These are phyloP conservation scores for Aspergillus brunneoviolaceus DNA, from an alignment of 2,329 filamentous ascomycete genomes.

Conservation along the genomic window DNA sequence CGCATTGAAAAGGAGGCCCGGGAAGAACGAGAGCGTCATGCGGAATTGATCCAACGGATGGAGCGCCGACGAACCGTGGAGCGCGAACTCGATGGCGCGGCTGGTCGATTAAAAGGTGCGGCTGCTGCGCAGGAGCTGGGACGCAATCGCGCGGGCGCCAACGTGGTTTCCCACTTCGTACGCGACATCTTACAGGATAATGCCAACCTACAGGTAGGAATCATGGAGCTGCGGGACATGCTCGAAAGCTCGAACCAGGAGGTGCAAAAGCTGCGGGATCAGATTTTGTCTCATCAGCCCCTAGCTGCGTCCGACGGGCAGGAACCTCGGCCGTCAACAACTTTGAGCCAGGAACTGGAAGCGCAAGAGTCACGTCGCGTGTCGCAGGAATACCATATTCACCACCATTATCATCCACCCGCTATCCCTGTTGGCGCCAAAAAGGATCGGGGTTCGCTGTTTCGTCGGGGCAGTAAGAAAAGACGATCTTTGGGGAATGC, in stretches of 20 bases:
- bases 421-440: conserved; percentile 47
- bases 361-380: conserved; percentile 48
- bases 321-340: conserved; percentile 45
- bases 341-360: conserved; percentile 71
- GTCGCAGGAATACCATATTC: conserved; percentile 81
- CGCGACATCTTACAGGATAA: conserved; percentile 95
- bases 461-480: conserved; percentile 64
- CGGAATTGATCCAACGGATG: conserved; percentile 77
- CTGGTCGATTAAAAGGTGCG: conserved; percentile 75
- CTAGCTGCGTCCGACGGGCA: conserved; percentile 37
- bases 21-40: conserved; percentile 77
- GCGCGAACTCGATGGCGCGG: conserved; percentile 74
- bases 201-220: conserved; percentile 85
- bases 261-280: conserved; percentile 80
- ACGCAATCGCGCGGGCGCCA: conserved; percentile 59
- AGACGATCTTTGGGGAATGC: conserved; percentile 66
- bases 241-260: conserved; percentile 90
- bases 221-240: conserved; percentile 87
- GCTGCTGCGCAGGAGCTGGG: conserved; percentile 68
- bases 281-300: conserved; percentile 77
- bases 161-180: conserved; percentile 91
- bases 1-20: conserved; percentile 79
- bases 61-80: conserved; percentile 81
- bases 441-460: conserved; percentile 54
- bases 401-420: conserved; percentile 85